A percentile compares a stretch with the other conserved stretches of the same genome.
phyloP scores from a whole-genome alignment of 768 basidiomycete genomes.

The Xerocomellus amylosporus region DNA sequence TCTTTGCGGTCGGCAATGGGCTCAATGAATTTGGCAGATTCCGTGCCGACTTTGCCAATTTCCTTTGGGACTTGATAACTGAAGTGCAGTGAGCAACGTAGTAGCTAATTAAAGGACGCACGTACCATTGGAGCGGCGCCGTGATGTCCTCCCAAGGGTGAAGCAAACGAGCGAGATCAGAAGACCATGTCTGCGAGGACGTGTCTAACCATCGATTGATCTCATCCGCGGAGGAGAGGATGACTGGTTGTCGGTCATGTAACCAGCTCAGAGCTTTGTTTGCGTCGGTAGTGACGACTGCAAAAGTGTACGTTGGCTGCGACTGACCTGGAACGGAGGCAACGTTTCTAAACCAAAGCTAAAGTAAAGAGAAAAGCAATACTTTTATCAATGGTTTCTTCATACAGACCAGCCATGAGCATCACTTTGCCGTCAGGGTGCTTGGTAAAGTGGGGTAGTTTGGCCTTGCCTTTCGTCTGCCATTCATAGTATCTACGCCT shows the following conservation, averaged over 20 bases:
- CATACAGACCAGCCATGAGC: slow-evolving; percentile 87
- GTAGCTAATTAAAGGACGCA: not conserved
- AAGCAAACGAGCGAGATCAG: slow-evolving; percentile 56
- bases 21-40: slow-evolving; percentile 79
- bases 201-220: slow-evolving; percentile 79
- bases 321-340: slow-evolving; percentile 41
- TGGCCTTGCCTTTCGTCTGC: slow-evolving; percentile 78
- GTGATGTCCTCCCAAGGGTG: slow-evolving; percentile 52
- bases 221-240: slow-evolving; percentile 61
- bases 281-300: slow-evolving; percentile 83
- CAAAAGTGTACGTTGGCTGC: slow-evolving; percentile 72
- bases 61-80: slow-evolving; percentile 90
- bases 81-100: not conserved
- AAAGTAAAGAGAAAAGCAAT: not conserved
- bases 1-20: slow-evolving; percentile 78
- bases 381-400: slow-evolving; percentile 68
- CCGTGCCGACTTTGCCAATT: slow-evolving; percentile 85
- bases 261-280: slow-evolving; percentile 74
- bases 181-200: slow-evolving; percentile 60
- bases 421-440: slow-evolving; percentile 61
- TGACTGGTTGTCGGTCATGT: slow-evolving; percentile 88
- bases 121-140: slow-evolving; percentile 67
- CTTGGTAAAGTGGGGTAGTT: slow-evolving; percentile 79
- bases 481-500: slow-evolving; percentile 85
- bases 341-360: not conserved